phyloP scores from a whole-genome alignment of 2,329 filamentous ascomycete species.

The Ascochyta rabiei region DNA sequence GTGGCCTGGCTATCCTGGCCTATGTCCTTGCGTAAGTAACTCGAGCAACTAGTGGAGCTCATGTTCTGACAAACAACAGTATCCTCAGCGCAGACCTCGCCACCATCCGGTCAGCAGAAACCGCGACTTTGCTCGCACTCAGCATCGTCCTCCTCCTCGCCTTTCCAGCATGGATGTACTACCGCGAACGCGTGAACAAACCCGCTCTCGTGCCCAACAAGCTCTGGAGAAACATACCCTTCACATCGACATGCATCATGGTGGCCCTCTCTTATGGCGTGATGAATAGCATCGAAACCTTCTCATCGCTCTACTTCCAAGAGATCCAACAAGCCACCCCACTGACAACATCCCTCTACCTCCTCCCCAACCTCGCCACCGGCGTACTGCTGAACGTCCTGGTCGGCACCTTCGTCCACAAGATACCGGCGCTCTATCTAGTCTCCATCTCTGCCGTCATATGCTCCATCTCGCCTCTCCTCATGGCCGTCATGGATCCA shows the following conservation, averaged over 20 bases:
- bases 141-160: slow-evolving; percentile 31
- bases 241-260: slow-evolving; percentile 61
- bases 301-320: slow-evolving; percentile 55
- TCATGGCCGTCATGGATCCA: slow-evolving; percentile 62
- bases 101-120: slow-evolving; percentile 29
- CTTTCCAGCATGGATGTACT: slow-evolving; percentile 44
- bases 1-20: slow-evolving; percentile 29
- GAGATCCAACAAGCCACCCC: slow-evolving; percentile 45
- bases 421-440: slow-evolving; percentile 51
- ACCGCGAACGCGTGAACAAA: slow-evolving; percentile 23
- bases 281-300: slow-evolving; percentile 46
- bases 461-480: slow-evolving; percentile 53
- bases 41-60: not conserved
- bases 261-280: slow-evolving; percentile 47
- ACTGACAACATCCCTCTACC: slow-evolving; percentile 48
- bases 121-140: slow-evolving; percentile 29
- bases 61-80: slow-evolving; percentile 18
- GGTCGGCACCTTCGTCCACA: slow-evolving; percentile 55
- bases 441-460: slow-evolving; percentile 51
- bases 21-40: slow-evolving; percentile 35
- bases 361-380: slow-evolving; percentile 49
- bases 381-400: slow-evolving; percentile 52
- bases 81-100: slow-evolving; percentile 33
- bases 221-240: slow-evolving; percentile 63
- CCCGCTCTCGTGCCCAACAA: slow-evolving; percentile 37